Conservation (phyloP, 2,329 filamentous ascomycete genomes). For the Alternaria incomplexa region DNA sequence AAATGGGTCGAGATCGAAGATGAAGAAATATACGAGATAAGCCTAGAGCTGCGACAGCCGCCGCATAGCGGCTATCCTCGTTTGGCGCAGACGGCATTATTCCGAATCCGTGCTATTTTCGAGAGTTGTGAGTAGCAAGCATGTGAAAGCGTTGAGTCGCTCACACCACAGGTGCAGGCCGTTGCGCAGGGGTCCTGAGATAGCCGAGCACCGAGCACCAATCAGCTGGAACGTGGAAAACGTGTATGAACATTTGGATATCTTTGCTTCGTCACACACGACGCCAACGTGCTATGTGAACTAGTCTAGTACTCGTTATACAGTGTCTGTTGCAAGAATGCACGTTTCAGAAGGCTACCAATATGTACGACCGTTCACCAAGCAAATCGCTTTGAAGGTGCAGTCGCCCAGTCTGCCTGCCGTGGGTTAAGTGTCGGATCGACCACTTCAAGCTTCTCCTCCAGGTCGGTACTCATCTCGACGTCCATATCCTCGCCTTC, state of each 20-base stretch:
- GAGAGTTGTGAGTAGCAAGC: conserved; percentile 9
- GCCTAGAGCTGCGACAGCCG: background rate
- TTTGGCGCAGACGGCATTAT: conserved; percentile 17
- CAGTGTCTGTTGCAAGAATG: background rate
- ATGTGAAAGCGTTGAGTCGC: conserved; percentile 32
- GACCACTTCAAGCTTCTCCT: background rate
- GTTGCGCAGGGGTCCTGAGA: conserved; percentile 21
- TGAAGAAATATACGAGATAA: background rate
- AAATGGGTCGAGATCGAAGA: background rate
- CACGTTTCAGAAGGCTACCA: too few relatives aligned
- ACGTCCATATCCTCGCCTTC: background rate
- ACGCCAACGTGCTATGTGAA: background rate
- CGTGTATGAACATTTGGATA: background rate
- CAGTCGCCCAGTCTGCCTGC: background rate
- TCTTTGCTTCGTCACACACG: background rate
- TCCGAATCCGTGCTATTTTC: conserved; percentile 13
- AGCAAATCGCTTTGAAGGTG: background rate
- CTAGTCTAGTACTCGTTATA: background rate
- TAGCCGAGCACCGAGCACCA: conserved; percentile 21
- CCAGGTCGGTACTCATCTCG: background rate
- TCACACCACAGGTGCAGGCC: background rate
- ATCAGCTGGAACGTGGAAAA: conserved; percentile 4
- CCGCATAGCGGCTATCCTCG: conserved; percentile 20
- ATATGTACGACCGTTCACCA: background rate
- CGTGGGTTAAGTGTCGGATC: background rate